These are phyloP conservation scores for Xylaria intraflava DNA, from an alignment of 495 filamentous ascomycete species.

Conservation along the genomic window DNA sequence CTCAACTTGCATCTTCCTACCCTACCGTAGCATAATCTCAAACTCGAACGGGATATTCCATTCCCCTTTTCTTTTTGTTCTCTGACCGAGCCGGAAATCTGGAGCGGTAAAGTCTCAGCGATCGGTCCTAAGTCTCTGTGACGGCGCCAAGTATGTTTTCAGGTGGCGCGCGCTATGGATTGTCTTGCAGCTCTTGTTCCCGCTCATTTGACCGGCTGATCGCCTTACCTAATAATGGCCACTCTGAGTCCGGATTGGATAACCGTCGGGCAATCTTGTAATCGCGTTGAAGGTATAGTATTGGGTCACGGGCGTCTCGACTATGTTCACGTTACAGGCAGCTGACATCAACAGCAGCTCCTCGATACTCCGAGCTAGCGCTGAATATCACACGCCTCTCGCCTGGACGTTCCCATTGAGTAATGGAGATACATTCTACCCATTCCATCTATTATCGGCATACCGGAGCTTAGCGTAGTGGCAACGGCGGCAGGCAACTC, in stretches of 20 bases:
- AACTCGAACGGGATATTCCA: not conserved
- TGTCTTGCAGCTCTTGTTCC: not conserved
- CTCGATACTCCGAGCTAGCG: not conserved
- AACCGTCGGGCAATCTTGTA: not conserved
- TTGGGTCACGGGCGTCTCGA: no score
- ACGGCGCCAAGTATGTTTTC: not conserved
- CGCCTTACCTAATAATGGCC: not conserved
- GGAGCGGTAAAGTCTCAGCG: constrained; percentile 5
- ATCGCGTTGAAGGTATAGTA: not conserved
- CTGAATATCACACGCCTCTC: not conserved
- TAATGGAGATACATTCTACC: no score
- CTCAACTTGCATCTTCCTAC: not conserved
- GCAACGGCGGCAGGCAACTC: constrained; percentile 6
- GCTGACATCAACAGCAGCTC: not conserved
- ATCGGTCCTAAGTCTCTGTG: not conserved
- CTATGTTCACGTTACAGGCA: not conserved
- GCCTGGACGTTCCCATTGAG: not conserved
- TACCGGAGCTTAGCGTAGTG: not conserved
- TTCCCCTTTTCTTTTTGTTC: not conserved
- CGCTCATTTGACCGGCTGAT: not conserved
- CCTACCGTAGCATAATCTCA: not conserved
- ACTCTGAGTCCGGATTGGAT: not conserved
- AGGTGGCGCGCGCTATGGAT: constrained; percentile 5
- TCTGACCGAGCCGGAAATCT: constrained; percentile 3
- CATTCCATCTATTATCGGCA: not conserved